Conservation (phyloP, 257 asterid species). For the Ophiorrhiza pumila region DNA sequence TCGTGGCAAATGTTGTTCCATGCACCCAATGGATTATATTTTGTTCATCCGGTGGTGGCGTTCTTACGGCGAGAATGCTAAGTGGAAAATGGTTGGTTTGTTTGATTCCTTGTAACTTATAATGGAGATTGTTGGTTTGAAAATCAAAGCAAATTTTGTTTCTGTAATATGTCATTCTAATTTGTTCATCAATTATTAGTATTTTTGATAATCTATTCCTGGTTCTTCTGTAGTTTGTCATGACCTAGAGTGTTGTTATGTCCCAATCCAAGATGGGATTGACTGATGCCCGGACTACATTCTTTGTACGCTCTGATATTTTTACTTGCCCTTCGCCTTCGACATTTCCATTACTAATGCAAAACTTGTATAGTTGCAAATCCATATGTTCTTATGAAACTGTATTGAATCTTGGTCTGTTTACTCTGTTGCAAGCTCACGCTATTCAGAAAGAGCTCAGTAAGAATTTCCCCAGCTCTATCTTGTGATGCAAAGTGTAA, state of each 20-base stretch:
- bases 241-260: not conserved
- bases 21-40: not conserved
- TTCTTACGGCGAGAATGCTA: not conserved
- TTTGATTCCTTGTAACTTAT: slow-evolving; percentile 1
- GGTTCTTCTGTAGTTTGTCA: not conserved
- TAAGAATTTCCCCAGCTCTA: too few species aligned
- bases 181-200: not conserved
- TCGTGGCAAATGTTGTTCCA: not conserved
- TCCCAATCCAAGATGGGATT: not conserved
- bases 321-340: too few species aligned
- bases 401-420: too few species aligned
- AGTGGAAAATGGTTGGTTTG: not conserved
- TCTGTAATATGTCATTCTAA: not conserved
- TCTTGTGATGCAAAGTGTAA: too few species aligned
- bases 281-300: not conserved
- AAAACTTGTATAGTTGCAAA: too few species aligned
- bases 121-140: slow-evolving; percentile 4
- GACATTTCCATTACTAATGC: too few species aligned
- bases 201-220: not conserved
- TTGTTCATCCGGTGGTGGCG: not conserved
- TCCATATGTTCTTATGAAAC: too few species aligned
- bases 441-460: too few species aligned
- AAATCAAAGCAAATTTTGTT: not conserved
- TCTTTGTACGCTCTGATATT: too few species aligned
- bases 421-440: too few species aligned